Percentiles rank a stretch among this genome's conserved stretches.
Evolutionary conservation across 257 asterid genomes (phyloP).

Genomic region (Anisodus acutangulus): DNA sequence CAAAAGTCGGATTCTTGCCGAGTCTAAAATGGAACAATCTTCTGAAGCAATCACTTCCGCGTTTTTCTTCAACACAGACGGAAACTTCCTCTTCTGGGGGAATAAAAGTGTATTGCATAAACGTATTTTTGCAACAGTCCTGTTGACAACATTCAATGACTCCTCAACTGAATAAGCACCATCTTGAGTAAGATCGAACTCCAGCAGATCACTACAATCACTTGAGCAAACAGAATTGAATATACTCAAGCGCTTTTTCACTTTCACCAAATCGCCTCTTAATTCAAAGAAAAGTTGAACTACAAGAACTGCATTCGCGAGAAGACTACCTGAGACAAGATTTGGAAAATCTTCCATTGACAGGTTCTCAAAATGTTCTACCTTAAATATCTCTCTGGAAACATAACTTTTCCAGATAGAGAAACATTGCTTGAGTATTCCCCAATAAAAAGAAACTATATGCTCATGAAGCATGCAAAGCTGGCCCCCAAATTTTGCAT

Average conservation of each 20-base stretch:
- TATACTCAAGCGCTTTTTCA: conserved; percentile 54
- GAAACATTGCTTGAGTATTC: conserved; percentile 55
- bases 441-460: conserved; percentile 54
- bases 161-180: conserved; percentile 49
- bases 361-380: conserved; percentile 48
- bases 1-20: conserved; percentile 57
- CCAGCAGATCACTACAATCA: conserved; percentile 55
- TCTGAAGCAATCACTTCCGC: conserved; percentile 37
- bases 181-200: conserved; percentile 49
- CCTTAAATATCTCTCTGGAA: conserved; percentile 49
- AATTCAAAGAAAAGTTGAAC: conserved; percentile 46
- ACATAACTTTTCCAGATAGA: conserved; percentile 67
- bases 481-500: conserved; percentile 54
- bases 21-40: conserved; percentile 46
- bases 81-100: conserved; percentile 40
- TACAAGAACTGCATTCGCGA: conserved; percentile 65
- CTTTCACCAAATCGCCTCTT: conserved; percentile 47
- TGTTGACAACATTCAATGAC: conserved; percentile 65
- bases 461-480: conserved; percentile 44
- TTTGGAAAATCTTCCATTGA: conserved; percentile 53
- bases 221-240: conserved; percentile 68
- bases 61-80: conserved; percentile 38
- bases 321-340: conserved; percentile 66
- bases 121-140: conserved; percentile 66
- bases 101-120: conserved; percentile 66